Base-by-base conservation (phyloP, 75 land plant genomes). In the Pinus tabuliformis region DNA sequence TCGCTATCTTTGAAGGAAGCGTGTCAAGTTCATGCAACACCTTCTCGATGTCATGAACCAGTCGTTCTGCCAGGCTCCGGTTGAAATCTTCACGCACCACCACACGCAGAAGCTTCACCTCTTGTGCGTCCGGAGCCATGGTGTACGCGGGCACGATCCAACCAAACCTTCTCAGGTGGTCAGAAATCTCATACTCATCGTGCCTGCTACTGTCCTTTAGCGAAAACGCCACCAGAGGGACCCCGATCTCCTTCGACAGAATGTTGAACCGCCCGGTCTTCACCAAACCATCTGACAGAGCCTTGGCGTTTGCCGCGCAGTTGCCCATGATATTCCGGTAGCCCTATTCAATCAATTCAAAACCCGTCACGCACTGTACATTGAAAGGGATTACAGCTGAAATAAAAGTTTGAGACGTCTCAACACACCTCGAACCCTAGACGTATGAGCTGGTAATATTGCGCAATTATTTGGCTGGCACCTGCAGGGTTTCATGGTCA, bases 81-180 rank as follows among this genome's bases (percentile, higher is more conserved):
- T 33, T 79, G 74, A 89, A 87, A 57, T 89, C 91, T 70, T 89
- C 91, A 16, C 91, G 52, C 21, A 89, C 78, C 21, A 89, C 91
- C 39, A 87, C 89, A 5, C 91, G 85, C 12, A 89, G 75, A 14
- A 89, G 81, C 21, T 66, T 61, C 12, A 89, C 77, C 56, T 81
- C 77, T 75, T 89, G 62, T 2, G 86, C 83, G 59, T 89, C 76
- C 0, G 91, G 84, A 2, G 91, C 90, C 91, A 89, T 89, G 59
- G 89, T 89, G 74, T 89, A 89, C 1, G 89, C 86, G 1, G 91
- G 91, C 7, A 89, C 86, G 22, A 83, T 87, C 91, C 91, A 89
- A 2, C 91, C 91, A 33, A 49, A 84, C 7, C 83, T 75, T n/a
- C 86, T 30, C 56, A 89, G 83, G 52, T 70, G 58, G n/a, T 83